Evolutionary conservation across 352 stramenopile genomes (phyloP), one percentile per base, ranked within the genome.

Genomic region (Phytophthora sansomeana): DNA sequence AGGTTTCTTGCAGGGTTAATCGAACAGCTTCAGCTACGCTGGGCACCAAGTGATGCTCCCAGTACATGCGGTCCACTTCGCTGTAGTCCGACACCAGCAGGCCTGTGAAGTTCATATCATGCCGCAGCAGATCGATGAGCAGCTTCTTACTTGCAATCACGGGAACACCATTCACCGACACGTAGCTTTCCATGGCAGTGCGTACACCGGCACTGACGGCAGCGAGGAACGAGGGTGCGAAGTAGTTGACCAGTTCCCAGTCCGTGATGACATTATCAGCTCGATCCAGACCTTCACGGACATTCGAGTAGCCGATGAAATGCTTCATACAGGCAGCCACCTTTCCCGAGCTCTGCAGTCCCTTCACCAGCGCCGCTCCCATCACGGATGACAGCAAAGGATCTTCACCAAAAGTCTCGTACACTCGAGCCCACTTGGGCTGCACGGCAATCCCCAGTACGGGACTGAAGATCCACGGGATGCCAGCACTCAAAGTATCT

Each of bases 351-450:
- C 69, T 79, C 68, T 98, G 91, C 54, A 98, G 87, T 19, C 92
- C 92, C 35, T 78, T 54, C 39, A 97, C 91, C 66, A 95, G 81
- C 17, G 75, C 63, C 1, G 63, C 58, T 2, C 78, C 90, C 83
- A 98, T 91, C 35, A 77, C 52, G 0, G 83, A 86, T 4, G 84
- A 86, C 6, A 97, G 3, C 26, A 78, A 48, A n/a, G 90, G 90
- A 69, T 97, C 91, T 72, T 98, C 92, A 24, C 94, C 94, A 71
- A 98, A 98, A 3, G 92, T 98, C 70, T 98, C 93, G 63, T 93
- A 98, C n/a, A 96, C 80, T 4, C 94, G 83, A 24, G 87, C 72
- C 92, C 93, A 98, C 53, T 89, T 83, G 1, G 91, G 89, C 50
- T 95, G 75, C 33, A 83, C 64, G 19, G 95, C 75, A 52, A 95